Conservation (phyloP, 805 yeast genomes). For the Kodamaea kaohsiungensis region DNA sequence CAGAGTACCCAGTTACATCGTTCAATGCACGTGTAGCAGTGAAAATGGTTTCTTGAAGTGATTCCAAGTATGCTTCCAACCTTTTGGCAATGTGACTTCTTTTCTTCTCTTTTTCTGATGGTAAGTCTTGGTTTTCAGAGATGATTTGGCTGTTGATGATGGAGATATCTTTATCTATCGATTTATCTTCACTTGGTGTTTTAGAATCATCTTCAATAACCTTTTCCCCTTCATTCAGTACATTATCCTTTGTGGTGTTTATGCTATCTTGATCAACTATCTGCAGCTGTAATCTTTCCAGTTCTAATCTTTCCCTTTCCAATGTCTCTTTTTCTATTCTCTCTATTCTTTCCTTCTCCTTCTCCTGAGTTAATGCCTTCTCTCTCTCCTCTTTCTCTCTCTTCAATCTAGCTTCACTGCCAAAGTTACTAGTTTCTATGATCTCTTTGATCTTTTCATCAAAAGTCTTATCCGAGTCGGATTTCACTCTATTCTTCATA, state of each 20-base stretch:
- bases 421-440: conserved; percentile 38
- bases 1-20: conserved; percentile 88
- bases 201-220: no score
- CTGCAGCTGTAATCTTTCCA: neutral
- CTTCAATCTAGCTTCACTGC: conserved; percentile 13
- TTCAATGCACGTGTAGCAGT: conserved; percentile 72
- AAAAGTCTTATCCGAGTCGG: conserved; percentile 2
- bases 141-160: conserved; percentile 11
- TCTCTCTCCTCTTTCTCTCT: neutral
- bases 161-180: conserved; percentile 5
- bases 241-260: no score
- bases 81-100: conserved; percentile 39
- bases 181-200: neutral
- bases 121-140: conserved; percentile 36
- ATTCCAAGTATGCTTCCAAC: conserved; percentile 51
- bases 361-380: neutral
- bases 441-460: conserved; percentile 35
- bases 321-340: neutral
- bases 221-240: no score
- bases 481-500: neutral
- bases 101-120: conserved; percentile 45
- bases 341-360: conserved; percentile 7
- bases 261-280: neutral
- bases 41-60: conserved; percentile 56
- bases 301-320: neutral